Evolutionary conservation across 2,329 filamentous ascomycete species (phyloP).

Genomic region (Diaporthe destruens): DNA sequence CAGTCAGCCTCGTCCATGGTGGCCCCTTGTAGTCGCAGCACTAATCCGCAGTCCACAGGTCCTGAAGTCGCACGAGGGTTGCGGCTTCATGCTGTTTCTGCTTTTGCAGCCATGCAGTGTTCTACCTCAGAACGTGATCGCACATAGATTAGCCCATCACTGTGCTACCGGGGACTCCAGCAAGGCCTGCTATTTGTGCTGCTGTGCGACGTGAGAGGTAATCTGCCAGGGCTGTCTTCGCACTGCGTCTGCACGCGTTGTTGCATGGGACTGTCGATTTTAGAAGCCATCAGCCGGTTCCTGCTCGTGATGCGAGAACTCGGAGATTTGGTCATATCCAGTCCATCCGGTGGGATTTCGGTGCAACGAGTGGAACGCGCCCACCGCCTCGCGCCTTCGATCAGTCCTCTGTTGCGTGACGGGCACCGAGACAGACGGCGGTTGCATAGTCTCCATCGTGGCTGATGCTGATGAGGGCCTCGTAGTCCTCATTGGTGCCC

Average conservation of each 20-base stretch:
- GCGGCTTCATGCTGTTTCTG: slow-evolving; percentile 21
- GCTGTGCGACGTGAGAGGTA: slow-evolving; percentile 22
- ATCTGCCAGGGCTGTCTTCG: slow-evolving; percentile 13
- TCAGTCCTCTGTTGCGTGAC: slow-evolving; percentile 1
- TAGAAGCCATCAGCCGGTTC: background rate
- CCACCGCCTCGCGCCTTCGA: background rate
- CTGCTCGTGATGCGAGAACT: background rate
- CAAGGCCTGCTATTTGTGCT: slow-evolving; percentile 21
- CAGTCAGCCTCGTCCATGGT: slow-evolving; percentile 14
- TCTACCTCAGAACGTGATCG: background rate
- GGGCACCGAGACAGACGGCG: slow-evolving; percentile 71
- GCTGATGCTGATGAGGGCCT: slow-evolving; percentile 83
- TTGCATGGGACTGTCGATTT: background rate
- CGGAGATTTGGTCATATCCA: slow-evolving; percentile 6
- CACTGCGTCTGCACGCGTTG: background rate
- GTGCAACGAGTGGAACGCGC: background rate
- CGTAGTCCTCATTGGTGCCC: slow-evolving; percentile 47
- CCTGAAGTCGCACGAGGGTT: slow-evolving; percentile 26
- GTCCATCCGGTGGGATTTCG: background rate
- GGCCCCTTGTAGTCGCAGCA: background rate
- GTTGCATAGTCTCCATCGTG: slow-evolving; percentile 88
- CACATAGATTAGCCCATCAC: slow-evolving; percentile 4
- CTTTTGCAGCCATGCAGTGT: slow-evolving; percentile 18
- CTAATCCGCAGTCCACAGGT: slow-evolving; percentile 3
- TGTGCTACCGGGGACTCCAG: slow-evolving; percentile 5